Evolutionary conservation across 208 protist genomes (phyloP), one percentile per base, ranked within the genome.

Genomic region (Crithidia fasciculata): DNA sequence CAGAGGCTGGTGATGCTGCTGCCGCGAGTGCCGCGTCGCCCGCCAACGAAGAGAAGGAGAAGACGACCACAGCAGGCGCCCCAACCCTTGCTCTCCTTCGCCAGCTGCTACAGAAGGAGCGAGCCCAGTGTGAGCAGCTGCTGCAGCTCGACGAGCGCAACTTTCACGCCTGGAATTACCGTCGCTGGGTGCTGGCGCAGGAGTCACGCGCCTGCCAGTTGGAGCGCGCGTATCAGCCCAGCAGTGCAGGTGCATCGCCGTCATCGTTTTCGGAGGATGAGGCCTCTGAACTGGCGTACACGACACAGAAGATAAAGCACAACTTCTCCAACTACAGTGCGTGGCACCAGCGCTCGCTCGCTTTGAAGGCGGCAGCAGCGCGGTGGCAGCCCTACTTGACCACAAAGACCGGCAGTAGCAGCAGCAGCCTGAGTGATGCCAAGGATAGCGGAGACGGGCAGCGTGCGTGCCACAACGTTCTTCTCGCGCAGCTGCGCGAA

Each of bases 241-340:
- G 10, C 13, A 9, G 6, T 7, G 8, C 28, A 10, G 54, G 28
- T 58, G 54, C 28, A 28, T 28, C 28, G 28, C 28, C 28, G 28
- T 28, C 28, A 28, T 60, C 86, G 28, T 93, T 93, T 65, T 78
- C 77, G 2, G 2, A 68, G 1, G 69, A 80, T 0, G 90, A 95
- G 59, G 50, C 59, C 6, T 69, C 76, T 3, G 95, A 98, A 69
- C 59, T 98, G 43, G 63, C 58, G 0, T 99, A 95, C 80, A 97
- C 96, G 12, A 82, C 71, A 0, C 58, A 50, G 19, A 95, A 97
- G 66, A 97, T 99, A 47, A 78, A 90, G 28, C 70, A 82, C 28
- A 98, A 99, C 82, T 99, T 99, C 79, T 98, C 94, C 41, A 99
- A 99, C 76, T 99, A 99, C 85, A 98, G 96, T 47, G 97, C 98